These are phyloP conservation scores for Nicotiana noctiflora DNA, from an alignment of 257 asterid species.

Conservation along the genomic window DNA sequence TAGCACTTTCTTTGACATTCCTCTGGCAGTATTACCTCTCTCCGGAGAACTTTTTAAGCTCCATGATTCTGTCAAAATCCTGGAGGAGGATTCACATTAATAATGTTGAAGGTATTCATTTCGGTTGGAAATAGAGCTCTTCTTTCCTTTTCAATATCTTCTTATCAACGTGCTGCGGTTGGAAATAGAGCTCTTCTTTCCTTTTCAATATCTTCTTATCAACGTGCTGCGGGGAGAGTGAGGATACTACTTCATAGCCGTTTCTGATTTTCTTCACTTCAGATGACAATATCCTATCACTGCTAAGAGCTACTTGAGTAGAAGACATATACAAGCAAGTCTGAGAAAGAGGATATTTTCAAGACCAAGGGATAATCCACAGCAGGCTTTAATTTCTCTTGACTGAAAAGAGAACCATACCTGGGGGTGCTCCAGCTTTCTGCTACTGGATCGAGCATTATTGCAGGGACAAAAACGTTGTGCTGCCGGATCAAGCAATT, in stretches of 20 bases:
- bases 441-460: background rate
- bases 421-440: slow-evolving; percentile 45
- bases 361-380: slow-evolving; percentile 5
- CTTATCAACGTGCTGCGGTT: background rate
- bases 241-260: background rate
- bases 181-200: background rate
- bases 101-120: background rate
- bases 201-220: background rate
- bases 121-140: background rate
- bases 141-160: background rate
- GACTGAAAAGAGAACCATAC: slow-evolving; percentile 35
- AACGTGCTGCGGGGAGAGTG: background rate
- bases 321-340: background rate
- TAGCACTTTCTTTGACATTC: background rate
- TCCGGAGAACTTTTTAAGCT: background rate
- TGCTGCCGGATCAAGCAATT: slow-evolving; percentile 42
- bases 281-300: background rate
- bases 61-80: background rate
- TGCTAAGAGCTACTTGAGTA: background rate
- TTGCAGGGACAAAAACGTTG: slow-evolving; percentile 40
- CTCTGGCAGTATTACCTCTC: background rate
- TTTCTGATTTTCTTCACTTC: background rate
- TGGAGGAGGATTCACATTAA: background rate
- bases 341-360: background rate
- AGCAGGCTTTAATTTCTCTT: slow-evolving; percentile 22